Percentiles rank a stretch among this genome's conserved stretches.
These are phyloP conservation scores for Hsuehochloa calcarea DNA, from an alignment of 176 grass and related monocot genomes.

Conservation along the genomic window DNA sequence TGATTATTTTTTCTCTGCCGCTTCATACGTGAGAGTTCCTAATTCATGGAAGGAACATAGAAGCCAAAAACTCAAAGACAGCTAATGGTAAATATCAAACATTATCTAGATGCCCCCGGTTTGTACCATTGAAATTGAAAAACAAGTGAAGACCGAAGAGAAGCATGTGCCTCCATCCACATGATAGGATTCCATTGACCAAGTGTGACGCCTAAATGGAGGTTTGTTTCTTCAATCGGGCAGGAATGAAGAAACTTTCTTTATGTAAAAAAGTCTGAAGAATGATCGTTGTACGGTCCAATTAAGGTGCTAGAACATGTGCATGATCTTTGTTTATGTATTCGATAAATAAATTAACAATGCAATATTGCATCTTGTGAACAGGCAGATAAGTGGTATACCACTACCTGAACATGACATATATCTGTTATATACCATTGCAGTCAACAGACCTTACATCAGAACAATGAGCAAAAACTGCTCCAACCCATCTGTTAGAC, in stretches of 20 bases:
- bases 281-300: background rate
- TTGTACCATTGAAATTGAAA: no score
- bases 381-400: background rate
- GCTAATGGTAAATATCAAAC: constrained; percentile 10
- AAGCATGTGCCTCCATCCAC: no score
- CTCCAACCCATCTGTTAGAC: background rate
- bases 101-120: background rate
- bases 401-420: background rate
- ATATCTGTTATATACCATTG: background rate
- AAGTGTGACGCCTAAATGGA: background rate
- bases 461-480: background rate
- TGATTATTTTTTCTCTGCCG: background rate
- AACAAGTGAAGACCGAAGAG: no score
- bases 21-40: background rate
- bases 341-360: background rate
- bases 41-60: background rate
- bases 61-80: constrained; percentile 14
- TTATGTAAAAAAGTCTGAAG: background rate
- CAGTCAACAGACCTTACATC: background rate
- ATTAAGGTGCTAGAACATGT: constrained; percentile 11
- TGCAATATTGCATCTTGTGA: background rate
- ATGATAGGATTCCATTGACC: constrained; percentile 5
- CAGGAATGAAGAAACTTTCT: background rate
- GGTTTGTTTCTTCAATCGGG: background rate
- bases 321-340: background rate